Evolutionary conservation across 768 basidiomycete species (phyloP).

Genomic region (Amanita phalloides): DNA sequence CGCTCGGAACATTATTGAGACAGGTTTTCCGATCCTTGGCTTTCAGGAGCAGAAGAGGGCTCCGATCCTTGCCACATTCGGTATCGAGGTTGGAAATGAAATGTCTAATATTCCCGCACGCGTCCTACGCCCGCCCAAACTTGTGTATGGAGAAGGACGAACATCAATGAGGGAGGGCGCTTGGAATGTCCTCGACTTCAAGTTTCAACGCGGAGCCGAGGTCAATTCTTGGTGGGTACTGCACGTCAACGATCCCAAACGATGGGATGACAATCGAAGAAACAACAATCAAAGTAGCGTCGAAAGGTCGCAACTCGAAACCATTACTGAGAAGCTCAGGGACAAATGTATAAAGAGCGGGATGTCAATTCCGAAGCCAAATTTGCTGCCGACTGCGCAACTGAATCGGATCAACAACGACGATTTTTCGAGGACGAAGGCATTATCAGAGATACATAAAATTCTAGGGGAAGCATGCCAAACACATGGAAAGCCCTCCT

Average conservation of each 20-base stretch:
- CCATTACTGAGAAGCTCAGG: constrained; percentile 29
- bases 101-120: constrained; percentile 62
- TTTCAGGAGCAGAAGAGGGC: constrained; percentile 22
- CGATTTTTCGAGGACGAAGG: constrained; percentile 21
- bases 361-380: constrained; percentile 33
- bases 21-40: neutral
- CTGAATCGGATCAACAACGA: constrained; percentile 19
- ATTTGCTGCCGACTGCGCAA: constrained; percentile 20
- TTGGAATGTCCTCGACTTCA: constrained; percentile 71
- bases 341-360: constrained; percentile 50
- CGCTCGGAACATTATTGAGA: neutral
- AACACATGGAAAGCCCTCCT: constrained; percentile 33
- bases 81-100: constrained; percentile 37
- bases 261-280: too few species aligned
- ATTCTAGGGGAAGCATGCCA: constrained; percentile 22
- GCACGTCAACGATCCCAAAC: constrained; percentile 31
- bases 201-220: constrained; percentile 46
- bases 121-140: constrained; percentile 45
- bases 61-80: constrained; percentile 38
- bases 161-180: constrained; percentile 43
- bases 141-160: constrained; percentile 42
- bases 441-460: constrained; percentile 30
- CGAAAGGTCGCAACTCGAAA: too few species aligned
- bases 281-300: constrained; percentile 18
- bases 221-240: constrained; percentile 59